Base-by-base conservation (phyloP, 129 eudicot species). In the Glebionis coronaria region DNA sequence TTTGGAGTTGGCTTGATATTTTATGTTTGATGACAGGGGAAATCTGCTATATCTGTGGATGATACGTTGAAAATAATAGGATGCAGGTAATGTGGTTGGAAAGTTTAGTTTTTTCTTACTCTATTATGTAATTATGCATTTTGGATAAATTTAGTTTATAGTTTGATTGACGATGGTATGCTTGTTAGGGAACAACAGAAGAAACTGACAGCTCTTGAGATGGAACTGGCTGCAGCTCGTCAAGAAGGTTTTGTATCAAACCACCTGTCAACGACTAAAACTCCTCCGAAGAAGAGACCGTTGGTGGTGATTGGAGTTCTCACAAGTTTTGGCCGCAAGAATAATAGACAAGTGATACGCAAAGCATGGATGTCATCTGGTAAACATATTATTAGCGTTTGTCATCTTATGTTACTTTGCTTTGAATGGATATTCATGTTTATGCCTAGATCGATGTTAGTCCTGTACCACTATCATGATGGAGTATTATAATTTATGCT, bases 351-450 rank as follows among this genome's bases (percentile, higher is more conserved):
- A 76, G 96, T 95, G 63, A 80, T 83, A 35, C 87, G 96, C 16
- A 92, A 88, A 72, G 98, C 98, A 20, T 92, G 98, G 98, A 92
- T 92, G 96, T 40, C 87, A 68, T 68, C 83, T 60, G 98, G 98
- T 87, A 84, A 58, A 27, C 42, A 35, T 29, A 40, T 31, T 23
- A 15, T n/a, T 55, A 35, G 10, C 27, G 4, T 51, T 61, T 51
- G n/a, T 19, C 11, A 20, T 50, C 52, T 62, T 51, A 53, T 38
- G 47, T 15, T 63, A 53, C 77, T 44, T 64, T 54, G 49, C 8
- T 63, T 13, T 49, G 44, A 18, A 10, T 50, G 11, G 56, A 12
- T 27, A 73, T 40, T 21, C 10, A 63, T 4, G 15, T 40, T 38
- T 38, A 35, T 35, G 42, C 42, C 10, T 35, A 31, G 9, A 31